Evolutionary conservation across 2,329 filamentous ascomycete species (phyloP), one percentile per base, ranked within the genome.

Genomic region (Claviceps citrina): DNA sequence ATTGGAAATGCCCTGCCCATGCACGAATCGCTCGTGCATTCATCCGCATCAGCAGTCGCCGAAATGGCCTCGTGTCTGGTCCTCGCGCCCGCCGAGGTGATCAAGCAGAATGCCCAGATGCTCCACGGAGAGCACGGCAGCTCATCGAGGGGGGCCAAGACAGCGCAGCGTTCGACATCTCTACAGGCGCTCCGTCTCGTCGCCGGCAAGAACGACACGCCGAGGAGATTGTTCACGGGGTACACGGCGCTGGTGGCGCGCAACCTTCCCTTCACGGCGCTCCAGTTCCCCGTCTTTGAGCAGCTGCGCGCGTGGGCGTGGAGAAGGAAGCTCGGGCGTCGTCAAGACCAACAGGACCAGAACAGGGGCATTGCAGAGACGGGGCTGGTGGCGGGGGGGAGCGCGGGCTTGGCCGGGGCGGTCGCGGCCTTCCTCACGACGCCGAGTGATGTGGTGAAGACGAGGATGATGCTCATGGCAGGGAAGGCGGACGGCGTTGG

Each of bases 51-150:
- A 1, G 79, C 77, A 2, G 62, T 76, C 13, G 87, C 81, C 1
- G 87, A 95, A 60, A 72, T 86, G 49, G 82, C 85, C 3, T 87
- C 84, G 5, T 94, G 87, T 54, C 68, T 85, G 16, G 83, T 94
- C 44, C 72, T 94, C 27, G 89, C 86, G 0, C 87, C 86, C 0
- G 84, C 85, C 12, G 86, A 94, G 57, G 84, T 93, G 7, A 74
- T 94, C 46, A 94, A 95, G 63, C 86, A 93, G 56, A 94, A 94
- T 58, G 85, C 87, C 0, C 86, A 94, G 58, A 86, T 94, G 71
- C 66, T 91, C 1, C 65, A 52, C 25, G 52, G 45, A 13, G 49
- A 43, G 45, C n/a, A n/a, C n/a, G 43, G 32, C 47, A 30, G 27
- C 27, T 22, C 27, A 13, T 24, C 28, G 27, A 28, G 41, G 51